These are phyloP conservation scores for Fraxinus pennsylvanica DNA, from an alignment of 257 asterid species.

Conservation along the genomic window DNA sequence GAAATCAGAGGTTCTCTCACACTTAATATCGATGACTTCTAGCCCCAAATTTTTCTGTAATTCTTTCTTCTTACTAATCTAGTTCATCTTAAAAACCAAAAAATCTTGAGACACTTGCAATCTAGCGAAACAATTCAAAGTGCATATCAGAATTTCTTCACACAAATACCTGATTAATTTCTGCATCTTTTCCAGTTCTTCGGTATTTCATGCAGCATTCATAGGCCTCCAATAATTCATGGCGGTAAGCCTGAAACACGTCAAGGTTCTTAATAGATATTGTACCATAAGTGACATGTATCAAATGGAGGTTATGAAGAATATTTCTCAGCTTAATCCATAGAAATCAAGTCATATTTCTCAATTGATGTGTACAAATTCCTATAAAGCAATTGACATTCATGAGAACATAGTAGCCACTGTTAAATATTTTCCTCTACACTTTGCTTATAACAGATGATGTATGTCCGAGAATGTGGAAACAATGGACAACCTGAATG, in stretches of 20 bases:
- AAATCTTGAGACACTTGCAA: not conserved
- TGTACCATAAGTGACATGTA: constrained; percentile 6
- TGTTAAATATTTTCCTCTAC: not conserved
- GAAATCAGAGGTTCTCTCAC: not conserved
- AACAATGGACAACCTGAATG: constrained; percentile 68
- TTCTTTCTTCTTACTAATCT: not conserved
- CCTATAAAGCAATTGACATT: constrained; percentile 2
- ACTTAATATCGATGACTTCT: not conserved
- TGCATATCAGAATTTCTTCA: constrained; percentile 15
- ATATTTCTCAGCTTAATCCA: not conserved
- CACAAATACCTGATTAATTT: constrained; percentile 81
- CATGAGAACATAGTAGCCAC: constrained; percentile 17
- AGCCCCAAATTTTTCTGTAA: not conserved
- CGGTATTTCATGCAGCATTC: constrained; percentile 86
- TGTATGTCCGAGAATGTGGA: constrained; percentile 7
- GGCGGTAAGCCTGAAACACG: constrained; percentile 68
- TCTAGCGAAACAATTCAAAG: constrained; percentile 10
- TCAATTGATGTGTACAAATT: constrained; percentile 2
- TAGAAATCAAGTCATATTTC: constrained; percentile 14
- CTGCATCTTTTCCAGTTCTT: constrained; percentile 89
- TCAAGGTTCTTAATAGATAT: constrained; percentile 11
- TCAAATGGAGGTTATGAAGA: constrained; percentile 16
- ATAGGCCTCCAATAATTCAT: constrained; percentile 86
- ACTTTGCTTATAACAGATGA: not conserved
- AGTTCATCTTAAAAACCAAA: not conserved